Conservation (phyloP, 495 filamentous ascomycete genomes). For the Talaromyces proteolyticus region DNA sequence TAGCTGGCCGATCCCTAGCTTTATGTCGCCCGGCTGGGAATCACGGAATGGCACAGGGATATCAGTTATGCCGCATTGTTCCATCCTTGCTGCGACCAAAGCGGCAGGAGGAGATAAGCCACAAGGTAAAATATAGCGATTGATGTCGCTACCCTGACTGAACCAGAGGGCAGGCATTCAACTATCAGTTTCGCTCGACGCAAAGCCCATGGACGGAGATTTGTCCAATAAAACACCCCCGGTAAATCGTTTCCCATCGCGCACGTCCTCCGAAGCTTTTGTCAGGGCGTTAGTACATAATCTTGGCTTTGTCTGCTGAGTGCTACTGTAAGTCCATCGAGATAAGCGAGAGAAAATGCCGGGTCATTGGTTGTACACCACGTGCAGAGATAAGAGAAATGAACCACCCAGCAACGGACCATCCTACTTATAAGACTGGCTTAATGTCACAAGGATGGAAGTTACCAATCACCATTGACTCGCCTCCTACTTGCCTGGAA, state of each 20-base stretch:
- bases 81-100: neutral
- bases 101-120: neutral
- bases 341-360: constrained; percentile 1
- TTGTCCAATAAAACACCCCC: neutral
- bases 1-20: too few species aligned
- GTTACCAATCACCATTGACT: too few species aligned
- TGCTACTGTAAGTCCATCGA: neutral
- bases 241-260: neutral
- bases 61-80: too few species aligned
- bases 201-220: too few species aligned
- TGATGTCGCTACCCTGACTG: too few species aligned
- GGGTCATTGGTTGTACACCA: constrained; percentile 1
- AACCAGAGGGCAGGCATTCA: too few species aligned
- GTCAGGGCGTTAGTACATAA: neutral
- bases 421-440: neutral
- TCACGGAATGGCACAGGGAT: too few species aligned
- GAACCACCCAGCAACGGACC: neutral
- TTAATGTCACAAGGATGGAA: too few species aligned
- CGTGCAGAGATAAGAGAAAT: constrained; percentile 2
- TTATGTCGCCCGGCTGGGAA: neutral
- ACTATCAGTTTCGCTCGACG: neutral
- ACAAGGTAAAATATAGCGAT: too few species aligned
- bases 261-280: neutral
- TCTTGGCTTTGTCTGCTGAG: too few species aligned
- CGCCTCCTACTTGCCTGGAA: too few species aligned